Evolutionary conservation across 768 basidiomycete genomes (phyloP), one percentile per base, ranked within the genome.

Genomic region (Candolleomyces aberdarensis): DNA sequence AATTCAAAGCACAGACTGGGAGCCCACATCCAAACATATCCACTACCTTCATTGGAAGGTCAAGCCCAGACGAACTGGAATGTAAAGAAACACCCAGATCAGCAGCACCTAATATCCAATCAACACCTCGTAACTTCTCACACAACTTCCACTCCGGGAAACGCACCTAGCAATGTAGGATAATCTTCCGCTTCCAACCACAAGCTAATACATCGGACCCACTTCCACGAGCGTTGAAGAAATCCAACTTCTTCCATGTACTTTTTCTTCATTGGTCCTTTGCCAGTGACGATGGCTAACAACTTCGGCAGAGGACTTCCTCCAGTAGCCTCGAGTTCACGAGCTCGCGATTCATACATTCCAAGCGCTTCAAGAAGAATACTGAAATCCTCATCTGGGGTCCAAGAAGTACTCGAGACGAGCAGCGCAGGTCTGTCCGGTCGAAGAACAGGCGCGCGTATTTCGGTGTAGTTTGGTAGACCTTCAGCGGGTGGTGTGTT

Each of bases 1-100:
- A 99, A 53, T 87, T 80, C 3, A 94, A 80, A 0, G 97, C 96
- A 63, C 96, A 91, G 8, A 98, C 97, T 0, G 96, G 96, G 59
- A 98, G 78, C 5, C 89, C 89, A 66, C 96, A 98, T 4, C 97
- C 97, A 76, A 98, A 98, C 96, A 98, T 98, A 72, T 99, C 97
- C 7, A 99, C 94, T 5, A 99, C 87, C 73, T 99, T 99, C 97
- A 99, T 99, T 3, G 97, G 97, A 58, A 99, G 77, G 74, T 99
- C 97, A 59, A 95, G 75, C 1, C 84, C 90, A 2, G 93, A 96
- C 0, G 93, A 94, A 71, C 93, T 96, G 5, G 86, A 85, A 75
- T 99, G 97, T 54, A 99, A 75, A 62, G 87, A 94, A 60, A 98
- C 83, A 2, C 97, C 97, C 44, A 99, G 67, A 72, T 99, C 95